Evolutionary conservation across 2,329 filamentous ascomycete species (phyloP), one percentile per base, ranked within the genome.

Genomic region (Arthroderma uncinatum): DNA sequence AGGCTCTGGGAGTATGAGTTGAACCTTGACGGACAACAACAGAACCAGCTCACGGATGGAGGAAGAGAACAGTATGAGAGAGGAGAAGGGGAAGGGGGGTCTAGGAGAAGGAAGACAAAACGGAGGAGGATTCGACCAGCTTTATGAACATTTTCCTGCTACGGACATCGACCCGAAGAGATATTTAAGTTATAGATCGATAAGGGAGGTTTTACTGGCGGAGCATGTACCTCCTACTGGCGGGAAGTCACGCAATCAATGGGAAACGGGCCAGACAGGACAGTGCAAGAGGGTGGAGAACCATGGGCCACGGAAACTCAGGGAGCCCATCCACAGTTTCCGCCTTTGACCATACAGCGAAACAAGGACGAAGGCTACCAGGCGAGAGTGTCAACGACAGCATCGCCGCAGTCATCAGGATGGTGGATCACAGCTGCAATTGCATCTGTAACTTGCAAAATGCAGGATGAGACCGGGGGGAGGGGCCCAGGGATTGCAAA

Each of bases 131-230:
- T 25, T 50, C 12, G 47, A 50, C 47, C 14, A 50, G n/a, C 25
- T 50, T 50, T 50, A 50, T 50, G 47, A 50, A 50, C 47, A 30
- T 33, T 30, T 30, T 37, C 33, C 7, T 30, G 47, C 19, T 47
- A 47, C 40, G 40, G 40, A 9, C 40, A 9, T 25, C 40, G 25
- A 50, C 28, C 25, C 14, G 25, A 34, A 14, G 44, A 50, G 6
- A 25, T 50, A n/a, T 50, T 47, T 50, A 50, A 50, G 47, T 50
- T 50, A 50, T 50, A 50, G 47, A 50, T 50, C 47, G 23, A 47
- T 47, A n/a, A 30, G 23, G 10, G 44, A 50, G 47, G 47, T 50
- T 33, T 50, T 10, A 2, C 47, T 33, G 25, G 25, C 28, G 47
- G 47, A 50, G 44, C 44, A 48, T 28, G 44, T 48, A 19, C 44